These are phyloP conservation scores for Rickenella mellea DNA, from an alignment of 768 basidiomycete species.

Conservation along the genomic window DNA sequence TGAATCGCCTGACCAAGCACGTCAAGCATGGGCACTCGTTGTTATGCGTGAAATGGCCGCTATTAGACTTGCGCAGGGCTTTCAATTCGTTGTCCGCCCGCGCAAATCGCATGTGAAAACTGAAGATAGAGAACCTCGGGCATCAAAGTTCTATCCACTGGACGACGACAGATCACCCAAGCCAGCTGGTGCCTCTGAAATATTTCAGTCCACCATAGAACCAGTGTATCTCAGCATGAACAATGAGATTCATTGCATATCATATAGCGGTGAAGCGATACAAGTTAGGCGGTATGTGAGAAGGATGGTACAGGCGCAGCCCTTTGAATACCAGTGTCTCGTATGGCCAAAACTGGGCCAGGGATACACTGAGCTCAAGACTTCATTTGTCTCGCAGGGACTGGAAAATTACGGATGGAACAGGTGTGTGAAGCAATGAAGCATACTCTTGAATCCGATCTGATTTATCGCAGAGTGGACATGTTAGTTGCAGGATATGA, in stretches of 20 bases:
- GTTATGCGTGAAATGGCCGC: slow-evolving; percentile 94
- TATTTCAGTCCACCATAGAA: slow-evolving; percentile 46
- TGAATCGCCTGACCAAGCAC: slow-evolving; percentile 44
- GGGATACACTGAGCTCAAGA: slow-evolving; percentile 74
- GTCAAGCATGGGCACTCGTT: slow-evolving; percentile 63
- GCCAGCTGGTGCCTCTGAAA: slow-evolving; percentile 56
- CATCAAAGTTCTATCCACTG: slow-evolving; percentile 45
- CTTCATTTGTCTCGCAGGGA: slow-evolving; percentile 69
- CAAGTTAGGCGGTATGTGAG: slow-evolving; percentile 83
- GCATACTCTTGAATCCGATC: neutral
- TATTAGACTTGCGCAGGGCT: slow-evolving; percentile 85
- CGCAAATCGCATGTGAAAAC: slow-evolving; percentile 16
- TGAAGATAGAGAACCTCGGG: slow-evolving; percentile 24
- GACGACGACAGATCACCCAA: slow-evolving; percentile 46
- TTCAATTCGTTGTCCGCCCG: slow-evolving; percentile 76
- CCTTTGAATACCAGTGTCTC: slow-evolving; percentile 76
- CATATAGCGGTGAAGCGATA: slow-evolving; percentile 85
- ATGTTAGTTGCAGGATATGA: slow-evolving; percentile 83
- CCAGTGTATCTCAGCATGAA: slow-evolving; percentile 90
- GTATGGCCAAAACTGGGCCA: slow-evolving; percentile 90
- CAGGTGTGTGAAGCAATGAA: slow-evolving; percentile 32
- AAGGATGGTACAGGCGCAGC: slow-evolving; percentile 50
- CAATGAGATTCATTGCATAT: slow-evolving; percentile 90
- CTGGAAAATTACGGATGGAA: slow-evolving; percentile 85
- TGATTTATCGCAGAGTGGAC: slow-evolving; percentile 58